These are phyloP conservation scores for Monosporascus sp. DNA, from an alignment of 2,329 filamentous ascomycete genomes.

Conservation along the genomic window DNA sequence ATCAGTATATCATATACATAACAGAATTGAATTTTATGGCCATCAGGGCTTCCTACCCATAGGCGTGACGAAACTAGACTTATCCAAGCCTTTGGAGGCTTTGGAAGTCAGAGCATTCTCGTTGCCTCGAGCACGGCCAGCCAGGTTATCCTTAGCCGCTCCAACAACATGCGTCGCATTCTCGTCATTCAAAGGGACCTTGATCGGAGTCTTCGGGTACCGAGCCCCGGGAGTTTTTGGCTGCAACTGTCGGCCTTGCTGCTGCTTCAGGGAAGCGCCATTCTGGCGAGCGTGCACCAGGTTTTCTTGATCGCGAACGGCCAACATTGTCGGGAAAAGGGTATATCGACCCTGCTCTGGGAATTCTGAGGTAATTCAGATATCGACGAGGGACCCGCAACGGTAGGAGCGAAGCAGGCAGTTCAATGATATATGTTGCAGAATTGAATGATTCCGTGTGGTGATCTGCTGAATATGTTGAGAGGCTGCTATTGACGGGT, in stretches of 20 bases:
- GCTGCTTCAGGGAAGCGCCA: constrained; percentile 64
- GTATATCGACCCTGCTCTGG: too few relatives aligned
- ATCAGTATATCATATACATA: constrained; percentile 1
- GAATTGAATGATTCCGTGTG: too few relatives aligned
- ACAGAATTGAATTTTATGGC: not conserved
- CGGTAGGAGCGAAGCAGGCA: too few relatives aligned
- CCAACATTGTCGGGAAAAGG: constrained; percentile 53
- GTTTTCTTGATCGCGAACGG: constrained; percentile 84
- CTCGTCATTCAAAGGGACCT: constrained; percentile 75
- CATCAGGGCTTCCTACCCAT: constrained; percentile 52
- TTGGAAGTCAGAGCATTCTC: constrained; percentile 49
- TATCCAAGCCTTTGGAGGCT: constrained; percentile 43
- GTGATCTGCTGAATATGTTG: too few relatives aligned
- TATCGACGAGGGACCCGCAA: not conserved
- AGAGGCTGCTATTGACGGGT: too few relatives aligned
- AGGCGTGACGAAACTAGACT: constrained; percentile 71
- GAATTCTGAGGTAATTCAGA: constrained; percentile 18
- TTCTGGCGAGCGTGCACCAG: constrained; percentile 70
- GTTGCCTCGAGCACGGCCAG: constrained; percentile 50
- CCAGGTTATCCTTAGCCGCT: constrained; percentile 54
- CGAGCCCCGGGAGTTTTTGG: constrained; percentile 76
- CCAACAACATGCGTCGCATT: constrained; percentile 60
- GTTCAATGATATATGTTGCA: too few relatives aligned
- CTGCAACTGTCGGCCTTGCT: constrained; percentile 45
- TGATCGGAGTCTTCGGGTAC: constrained; percentile 78